phyloP scores from a whole-genome alignment of 2,329 filamentous ascomycete genomes.

The Calycina marina region DNA sequence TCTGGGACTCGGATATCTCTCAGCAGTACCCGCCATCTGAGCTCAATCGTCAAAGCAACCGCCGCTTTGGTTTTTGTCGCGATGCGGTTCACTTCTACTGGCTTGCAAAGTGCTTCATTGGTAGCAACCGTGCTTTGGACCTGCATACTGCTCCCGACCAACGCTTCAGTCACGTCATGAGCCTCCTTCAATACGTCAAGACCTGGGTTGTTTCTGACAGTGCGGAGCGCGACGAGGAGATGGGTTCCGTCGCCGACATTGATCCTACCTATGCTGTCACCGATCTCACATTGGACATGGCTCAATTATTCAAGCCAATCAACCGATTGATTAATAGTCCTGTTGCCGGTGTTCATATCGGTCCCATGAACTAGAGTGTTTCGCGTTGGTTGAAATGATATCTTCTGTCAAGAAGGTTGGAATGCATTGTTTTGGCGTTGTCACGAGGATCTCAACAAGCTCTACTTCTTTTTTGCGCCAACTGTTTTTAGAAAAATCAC shows the following conservation, averaged over 20 bases:
- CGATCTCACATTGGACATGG: constrained; percentile 57
- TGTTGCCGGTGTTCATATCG: constrained; percentile 20
- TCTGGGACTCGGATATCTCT: constrained; percentile 57
- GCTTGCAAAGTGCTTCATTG: constrained; percentile 51
- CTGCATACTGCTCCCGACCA: constrained; percentile 41
- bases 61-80: constrained; percentile 52
- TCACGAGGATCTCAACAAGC: no score
- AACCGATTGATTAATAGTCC: constrained; percentile 28
- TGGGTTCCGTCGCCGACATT: constrained; percentile 54
- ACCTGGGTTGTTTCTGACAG: constrained; percentile 48
- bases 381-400: no score
- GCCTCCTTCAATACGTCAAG: constrained; percentile 43
- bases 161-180: constrained; percentile 45
- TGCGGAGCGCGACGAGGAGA: constrained; percentile 48
- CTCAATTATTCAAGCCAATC: constrained; percentile 51
- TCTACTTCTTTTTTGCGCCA: no score
- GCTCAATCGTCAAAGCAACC: constrained; percentile 30
- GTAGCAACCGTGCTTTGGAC: constrained; percentile 38
- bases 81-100: constrained; percentile 63
- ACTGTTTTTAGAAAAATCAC: no score
- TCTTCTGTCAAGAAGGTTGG: no score
- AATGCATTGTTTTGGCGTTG: constrained; percentile 16
- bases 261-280: constrained; percentile 49
- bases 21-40: constrained; percentile 46
- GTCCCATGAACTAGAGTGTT: no score